These are phyloP conservation scores for Anethum foeniculum DNA, from an alignment of 140 eudicot genomes.

Conservation along the genomic window DNA sequence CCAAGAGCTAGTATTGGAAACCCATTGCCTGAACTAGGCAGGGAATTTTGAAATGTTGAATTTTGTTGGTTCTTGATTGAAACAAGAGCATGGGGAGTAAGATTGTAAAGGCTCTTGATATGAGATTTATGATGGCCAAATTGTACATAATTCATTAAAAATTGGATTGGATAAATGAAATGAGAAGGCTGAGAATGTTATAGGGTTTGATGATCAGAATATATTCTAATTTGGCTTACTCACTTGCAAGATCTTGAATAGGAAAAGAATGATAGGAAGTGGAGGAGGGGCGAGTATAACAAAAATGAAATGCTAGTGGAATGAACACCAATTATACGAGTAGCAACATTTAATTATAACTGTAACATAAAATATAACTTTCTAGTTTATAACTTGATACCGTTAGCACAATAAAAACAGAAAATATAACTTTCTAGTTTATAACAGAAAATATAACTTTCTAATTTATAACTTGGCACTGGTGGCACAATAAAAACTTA, in stretches of 20 bases:
- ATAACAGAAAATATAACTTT: no score
- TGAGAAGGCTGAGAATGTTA: slow-evolving; percentile 6
- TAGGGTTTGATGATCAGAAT: not conserved
- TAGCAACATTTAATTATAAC: no score
- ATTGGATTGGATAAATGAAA: not conserved
- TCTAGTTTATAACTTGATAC: no score
- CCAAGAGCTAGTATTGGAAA: slow-evolving; percentile 73
- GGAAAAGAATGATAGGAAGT: slow-evolving; percentile 15
- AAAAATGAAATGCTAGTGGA: not conserved
- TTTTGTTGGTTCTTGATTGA: slow-evolving; percentile 39
- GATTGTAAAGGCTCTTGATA: not conserved
- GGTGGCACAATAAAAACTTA: no score
- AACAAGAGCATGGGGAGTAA: slow-evolving; percentile 16
- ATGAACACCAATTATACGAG: no score
- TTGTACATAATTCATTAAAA: slow-evolving; percentile 29
- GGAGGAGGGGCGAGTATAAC: slow-evolving; percentile 1
- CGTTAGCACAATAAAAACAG: no score
- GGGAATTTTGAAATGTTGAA: slow-evolving; percentile 24
- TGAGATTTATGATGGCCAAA: slow-evolving; percentile 17
- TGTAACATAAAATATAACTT: no score
- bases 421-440: no score
- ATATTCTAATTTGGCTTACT: not conserved
- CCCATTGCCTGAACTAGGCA: slow-evolving; percentile 28
- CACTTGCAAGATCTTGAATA: slow-evolving; percentile 18
- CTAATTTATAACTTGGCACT: no score